These are phyloP conservation scores for Aspergillus bombycis DNA, from an alignment of 2,329 filamentous ascomycete genomes.

Conservation along the genomic window DNA sequence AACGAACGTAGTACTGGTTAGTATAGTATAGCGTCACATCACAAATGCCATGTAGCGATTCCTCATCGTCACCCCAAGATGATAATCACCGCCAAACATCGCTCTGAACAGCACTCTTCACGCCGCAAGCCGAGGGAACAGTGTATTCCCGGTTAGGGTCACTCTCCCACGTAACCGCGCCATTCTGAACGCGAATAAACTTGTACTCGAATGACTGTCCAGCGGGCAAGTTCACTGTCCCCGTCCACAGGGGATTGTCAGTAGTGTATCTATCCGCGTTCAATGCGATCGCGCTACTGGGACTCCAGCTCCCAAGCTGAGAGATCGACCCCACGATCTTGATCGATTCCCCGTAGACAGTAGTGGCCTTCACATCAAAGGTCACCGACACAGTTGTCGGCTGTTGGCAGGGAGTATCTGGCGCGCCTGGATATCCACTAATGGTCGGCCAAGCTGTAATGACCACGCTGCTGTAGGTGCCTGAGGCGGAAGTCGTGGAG, in stretches of 20 bases:
- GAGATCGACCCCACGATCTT: slow-evolving; percentile 64
- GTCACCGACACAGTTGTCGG: slow-evolving; percentile 60
- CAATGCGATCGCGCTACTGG: slow-evolving; percentile 57
- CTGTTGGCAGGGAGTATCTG: slow-evolving; percentile 19
- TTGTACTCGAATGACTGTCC: slow-evolving; percentile 68
- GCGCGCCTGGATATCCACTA: slow-evolving; percentile 1
- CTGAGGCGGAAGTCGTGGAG: slow-evolving; percentile 32
- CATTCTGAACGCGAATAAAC: slow-evolving; percentile 65
- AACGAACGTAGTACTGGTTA: background rate
- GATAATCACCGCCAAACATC: slow-evolving; percentile 42
- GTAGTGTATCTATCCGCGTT: slow-evolving; percentile 62
- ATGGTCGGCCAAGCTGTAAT: slow-evolving; percentile 37
- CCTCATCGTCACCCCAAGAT: background rate
- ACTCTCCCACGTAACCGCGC: slow-evolving; percentile 65
- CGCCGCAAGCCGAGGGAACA: slow-evolving; percentile 42
- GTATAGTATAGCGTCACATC: too few species aligned
- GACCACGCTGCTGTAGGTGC: slow-evolving; percentile 38
- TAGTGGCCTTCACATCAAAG: slow-evolving; percentile 63
- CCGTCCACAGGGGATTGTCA: slow-evolving; percentile 64
- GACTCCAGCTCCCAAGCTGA: slow-evolving; percentile 66
- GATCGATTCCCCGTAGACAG: slow-evolving; percentile 65
- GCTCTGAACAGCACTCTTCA: slow-evolving; percentile 35
- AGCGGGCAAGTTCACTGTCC: slow-evolving; percentile 57
- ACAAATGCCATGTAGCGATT: background rate
- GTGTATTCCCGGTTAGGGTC: slow-evolving; percentile 53